Conservation (phyloP, 495 filamentous ascomycete species). For the Apiosordaria backusii region DNA sequence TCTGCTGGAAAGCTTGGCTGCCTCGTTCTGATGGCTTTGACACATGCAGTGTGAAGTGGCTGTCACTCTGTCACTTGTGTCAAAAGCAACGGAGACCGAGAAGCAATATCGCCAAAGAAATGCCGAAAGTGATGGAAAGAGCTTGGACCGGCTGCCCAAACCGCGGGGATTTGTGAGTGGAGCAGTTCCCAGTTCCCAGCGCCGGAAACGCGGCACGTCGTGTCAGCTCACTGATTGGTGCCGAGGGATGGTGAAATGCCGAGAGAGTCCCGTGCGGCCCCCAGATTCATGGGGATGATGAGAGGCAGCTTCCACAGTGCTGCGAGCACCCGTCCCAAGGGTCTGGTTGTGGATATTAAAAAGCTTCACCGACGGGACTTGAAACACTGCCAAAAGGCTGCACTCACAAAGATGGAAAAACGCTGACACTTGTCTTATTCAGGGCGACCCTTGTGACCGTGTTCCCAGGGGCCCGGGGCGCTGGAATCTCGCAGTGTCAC, state of each 20-base stretch:
- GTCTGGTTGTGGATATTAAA: neutral
- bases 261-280: neutral
- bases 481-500: neutral
- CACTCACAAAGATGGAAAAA: neutral
- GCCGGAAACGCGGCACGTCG: neutral
- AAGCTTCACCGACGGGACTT: neutral
- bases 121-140: neutral
- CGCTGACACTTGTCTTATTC: constrained; percentile 6
- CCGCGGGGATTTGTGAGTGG: neutral
- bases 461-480: neutral
- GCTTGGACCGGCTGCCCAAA: neutral
- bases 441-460: neutral
- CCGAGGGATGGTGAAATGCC: neutral
- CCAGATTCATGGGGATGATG: neutral
- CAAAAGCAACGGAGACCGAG: too few species aligned
- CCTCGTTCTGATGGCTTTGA: neutral
- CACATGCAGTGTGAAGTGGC: neutral
- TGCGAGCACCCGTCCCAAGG: neutral
- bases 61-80: neutral
- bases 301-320: neutral
- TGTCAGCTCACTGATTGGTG: neutral
- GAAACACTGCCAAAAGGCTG: neutral
- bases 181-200: neutral
- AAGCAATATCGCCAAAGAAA: neutral
- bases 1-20: neutral